Percentiles rank a stretch among this genome's conserved stretches.
Conservation (phyloP, 768 basidiomycete genomes). For the Scleroderma bovista region DNA sequence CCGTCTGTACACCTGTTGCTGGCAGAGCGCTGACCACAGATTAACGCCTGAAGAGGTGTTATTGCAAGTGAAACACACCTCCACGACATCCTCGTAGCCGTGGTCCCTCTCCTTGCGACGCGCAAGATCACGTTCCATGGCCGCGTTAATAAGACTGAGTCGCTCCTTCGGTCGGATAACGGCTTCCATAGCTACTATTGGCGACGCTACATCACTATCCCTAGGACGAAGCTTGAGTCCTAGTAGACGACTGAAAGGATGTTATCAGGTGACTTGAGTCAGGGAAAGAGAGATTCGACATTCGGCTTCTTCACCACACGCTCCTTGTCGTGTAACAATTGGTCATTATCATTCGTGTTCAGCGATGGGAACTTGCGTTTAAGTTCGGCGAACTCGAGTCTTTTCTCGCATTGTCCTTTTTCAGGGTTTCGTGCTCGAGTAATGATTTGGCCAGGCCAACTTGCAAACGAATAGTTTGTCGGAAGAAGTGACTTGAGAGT, state of each 20-base stretch:
- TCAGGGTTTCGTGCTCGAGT: conserved; percentile 66
- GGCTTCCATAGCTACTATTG: conserved; percentile 40
- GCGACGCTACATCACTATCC: conserved; percentile 36
- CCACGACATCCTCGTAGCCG: conserved; percentile 83
- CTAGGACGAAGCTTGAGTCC: conserved; percentile 50
- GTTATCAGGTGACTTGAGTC: not conserved
- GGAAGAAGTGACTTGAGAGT: conserved; percentile 82
- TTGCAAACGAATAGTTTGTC: conserved; percentile 85
- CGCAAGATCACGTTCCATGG: conserved; percentile 56
- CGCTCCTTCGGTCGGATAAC: conserved; percentile 66
- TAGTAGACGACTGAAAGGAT: conserved; percentile 36
- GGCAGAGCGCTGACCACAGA: no score
- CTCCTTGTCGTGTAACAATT: conserved; percentile 68
- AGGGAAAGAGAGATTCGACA: conserved; percentile 1
- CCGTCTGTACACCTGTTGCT: no score
- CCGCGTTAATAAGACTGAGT: conserved; percentile 43
- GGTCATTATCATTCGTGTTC: conserved; percentile 63
- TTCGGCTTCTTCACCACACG: conserved; percentile 56
- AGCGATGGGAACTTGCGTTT: conserved; percentile 68
- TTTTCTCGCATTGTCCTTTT: conserved; percentile 68
- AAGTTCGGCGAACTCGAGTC: conserved; percentile 68
- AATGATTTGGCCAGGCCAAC: conserved; percentile 64
- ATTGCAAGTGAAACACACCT: conserved; percentile 42
- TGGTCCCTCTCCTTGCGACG: conserved; percentile 69
- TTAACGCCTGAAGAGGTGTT: conserved; percentile 1